Conservation (phyloP, 2,329 filamentous ascomycete species). For the Aspergillus spinulosporus region DNA sequence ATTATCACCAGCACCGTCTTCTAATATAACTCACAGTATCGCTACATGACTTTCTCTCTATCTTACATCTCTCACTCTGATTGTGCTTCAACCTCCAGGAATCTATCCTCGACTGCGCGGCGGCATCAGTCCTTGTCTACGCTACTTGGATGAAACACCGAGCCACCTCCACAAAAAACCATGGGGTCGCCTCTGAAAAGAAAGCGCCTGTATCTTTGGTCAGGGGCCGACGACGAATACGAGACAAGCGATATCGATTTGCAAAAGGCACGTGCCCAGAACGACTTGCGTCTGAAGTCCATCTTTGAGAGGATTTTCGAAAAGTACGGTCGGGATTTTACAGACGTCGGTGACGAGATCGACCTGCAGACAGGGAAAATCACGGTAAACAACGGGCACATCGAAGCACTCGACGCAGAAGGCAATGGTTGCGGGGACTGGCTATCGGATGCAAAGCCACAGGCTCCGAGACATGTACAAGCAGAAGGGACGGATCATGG, state of each 20-base stretch:
- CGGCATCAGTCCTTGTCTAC: neutral
- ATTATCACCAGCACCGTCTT: neutral
- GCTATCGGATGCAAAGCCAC: constrained; percentile 13
- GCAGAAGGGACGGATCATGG: neutral
- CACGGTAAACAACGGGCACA: constrained; percentile 87
- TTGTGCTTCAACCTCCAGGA: neutral
- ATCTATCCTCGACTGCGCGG: neutral
- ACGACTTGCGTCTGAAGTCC: constrained; percentile 73
- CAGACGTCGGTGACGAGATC: constrained; percentile 82
- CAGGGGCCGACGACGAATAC: constrained; percentile 26
- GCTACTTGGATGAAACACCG: neutral
- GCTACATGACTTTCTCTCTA: neutral
- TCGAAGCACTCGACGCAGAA: constrained; percentile 62
- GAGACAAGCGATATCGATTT: constrained; percentile 52
- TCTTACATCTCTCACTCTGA: neutral
- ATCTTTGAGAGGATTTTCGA: constrained; percentile 85
- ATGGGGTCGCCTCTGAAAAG: constrained; percentile 56
- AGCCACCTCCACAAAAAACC: neutral
- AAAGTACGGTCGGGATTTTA: constrained; percentile 83
- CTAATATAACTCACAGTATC: neutral
- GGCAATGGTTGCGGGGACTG: constrained; percentile 45
- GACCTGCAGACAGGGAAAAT: constrained; percentile 78
- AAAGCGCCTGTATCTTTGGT: constrained; percentile 50
- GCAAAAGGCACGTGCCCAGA: constrained; percentile 62
- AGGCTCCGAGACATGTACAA: neutral